Conservation (phyloP, 2,329 filamentous ascomycete species). For the Ceratocystis alfenasii region DNA sequence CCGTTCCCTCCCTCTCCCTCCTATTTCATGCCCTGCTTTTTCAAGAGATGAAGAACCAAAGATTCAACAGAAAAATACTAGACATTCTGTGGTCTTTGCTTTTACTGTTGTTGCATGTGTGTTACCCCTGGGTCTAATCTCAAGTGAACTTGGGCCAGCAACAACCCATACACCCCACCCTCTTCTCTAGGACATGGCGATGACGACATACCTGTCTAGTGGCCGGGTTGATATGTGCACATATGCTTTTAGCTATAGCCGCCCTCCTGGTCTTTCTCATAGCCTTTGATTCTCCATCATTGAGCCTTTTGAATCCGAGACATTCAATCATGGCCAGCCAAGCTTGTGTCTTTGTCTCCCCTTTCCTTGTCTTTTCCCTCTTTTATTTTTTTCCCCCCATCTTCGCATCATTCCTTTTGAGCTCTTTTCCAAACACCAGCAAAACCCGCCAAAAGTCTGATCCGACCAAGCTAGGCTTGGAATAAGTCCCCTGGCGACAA, state of each 20-base stretch:
- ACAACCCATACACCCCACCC: neutral
- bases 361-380: neutral
- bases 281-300: neutral
- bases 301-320: neutral
- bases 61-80: neutral
- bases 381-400: neutral
- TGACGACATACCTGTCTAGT: conserved; percentile 3
- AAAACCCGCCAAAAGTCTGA: no score
- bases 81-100: neutral
- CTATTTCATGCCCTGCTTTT: neutral
- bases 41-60: neutral
- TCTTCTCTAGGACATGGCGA: neutral
- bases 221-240: neutral
- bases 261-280: neutral
- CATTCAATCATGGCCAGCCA: neutral
- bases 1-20: neutral
- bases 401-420: neutral
- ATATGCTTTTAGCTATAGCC: neutral
- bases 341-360: neutral
- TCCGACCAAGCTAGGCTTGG: no score
- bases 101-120: neutral
- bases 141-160: neutral
- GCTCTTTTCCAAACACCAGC: no score
- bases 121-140: neutral
- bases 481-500: no score